Percentiles rank a stretch among this genome's conserved stretches.
These are phyloP conservation scores for Xeromyces bisporus DNA, from an alignment of 495 filamentous ascomycete genomes.

Conservation along the genomic window DNA sequence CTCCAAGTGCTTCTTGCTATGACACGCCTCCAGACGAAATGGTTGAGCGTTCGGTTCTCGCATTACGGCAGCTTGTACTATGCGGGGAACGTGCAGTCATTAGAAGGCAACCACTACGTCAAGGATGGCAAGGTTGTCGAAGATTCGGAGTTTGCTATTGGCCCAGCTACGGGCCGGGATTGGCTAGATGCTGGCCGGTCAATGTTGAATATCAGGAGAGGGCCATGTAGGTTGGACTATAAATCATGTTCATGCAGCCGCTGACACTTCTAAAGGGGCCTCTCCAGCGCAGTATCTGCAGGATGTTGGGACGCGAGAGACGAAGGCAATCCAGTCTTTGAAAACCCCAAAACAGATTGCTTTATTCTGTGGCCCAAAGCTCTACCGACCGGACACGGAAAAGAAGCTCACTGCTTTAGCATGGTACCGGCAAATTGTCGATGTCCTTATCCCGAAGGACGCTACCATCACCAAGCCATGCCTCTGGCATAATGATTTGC, in stretches of 20 bases:
- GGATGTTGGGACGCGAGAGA: slow-evolving; percentile 15
- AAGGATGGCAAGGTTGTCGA: slow-evolving; percentile 10
- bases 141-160: slow-evolving; percentile 16
- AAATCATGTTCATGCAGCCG: not conserved
- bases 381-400: slow-evolving; percentile 15
- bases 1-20: slow-evolving; percentile 17
- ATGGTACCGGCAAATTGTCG: slow-evolving; percentile 13
- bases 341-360: slow-evolving; percentile 11
- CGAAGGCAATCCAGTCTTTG: slow-evolving; percentile 10
- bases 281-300: slow-evolving; percentile 11
- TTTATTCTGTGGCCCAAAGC: slow-evolving; percentile 18
- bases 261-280: slow-evolving; percentile 9
- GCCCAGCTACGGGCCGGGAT: slow-evolving; percentile 15
- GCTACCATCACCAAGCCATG: slow-evolving; percentile 11
- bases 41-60: slow-evolving; percentile 15
- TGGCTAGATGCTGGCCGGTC: slow-evolving; percentile 17
- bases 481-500: slow-evolving; percentile 26
- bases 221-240: slow-evolving; percentile 12
- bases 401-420: slow-evolving; percentile 16
- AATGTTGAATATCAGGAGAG: slow-evolving; percentile 12
- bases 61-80: slow-evolving; percentile 20
- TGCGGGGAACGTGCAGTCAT: slow-evolving; percentile 7
- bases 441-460: slow-evolving; percentile 13
- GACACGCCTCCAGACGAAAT: slow-evolving; percentile 15
- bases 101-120: slow-evolving; percentile 6